These are phyloP conservation scores for Torulaspora quercuum DNA, from an alignment of 805 yeast genomes.

Conservation along the genomic window DNA sequence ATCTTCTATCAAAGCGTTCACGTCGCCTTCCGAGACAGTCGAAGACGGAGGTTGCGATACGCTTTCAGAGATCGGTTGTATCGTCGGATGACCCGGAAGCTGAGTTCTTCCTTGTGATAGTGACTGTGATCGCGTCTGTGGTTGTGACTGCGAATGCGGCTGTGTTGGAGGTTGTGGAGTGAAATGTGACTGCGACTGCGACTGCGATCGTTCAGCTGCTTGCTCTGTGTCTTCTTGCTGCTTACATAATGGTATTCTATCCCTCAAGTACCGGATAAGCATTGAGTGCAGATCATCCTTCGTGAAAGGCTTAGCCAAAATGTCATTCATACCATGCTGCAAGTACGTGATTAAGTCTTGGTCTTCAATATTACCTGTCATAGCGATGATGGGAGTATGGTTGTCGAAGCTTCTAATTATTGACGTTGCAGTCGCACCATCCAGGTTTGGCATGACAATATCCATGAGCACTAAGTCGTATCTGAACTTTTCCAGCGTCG, in stretches of 20 bases:
- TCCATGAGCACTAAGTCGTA: constrained; percentile 82
- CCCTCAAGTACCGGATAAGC: constrained; percentile 66
- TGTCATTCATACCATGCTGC: constrained; percentile 88
- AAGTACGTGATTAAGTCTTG: constrained; percentile 75
- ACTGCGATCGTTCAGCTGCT: constrained; percentile 3
- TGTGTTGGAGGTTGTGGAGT: constrained; percentile 7
- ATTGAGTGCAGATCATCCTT: constrained; percentile 79
- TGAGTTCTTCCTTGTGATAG: constrained; percentile 11
- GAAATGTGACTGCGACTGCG: constrained; percentile 12
- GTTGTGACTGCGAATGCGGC: constrained; percentile 10
- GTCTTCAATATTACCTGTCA: constrained; percentile 87
- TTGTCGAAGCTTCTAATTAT: constrained; percentile 81
- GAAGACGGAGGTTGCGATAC: constrained; percentile 14
- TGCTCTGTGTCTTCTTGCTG: constrained; percentile 19
- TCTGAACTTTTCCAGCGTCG: constrained; percentile 63
- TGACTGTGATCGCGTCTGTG: constrained; percentile 13
- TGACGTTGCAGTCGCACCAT: constrained; percentile 88
- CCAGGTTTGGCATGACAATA: constrained; percentile 83
- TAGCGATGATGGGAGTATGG: constrained; percentile 85
- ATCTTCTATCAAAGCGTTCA: constrained; percentile 15
- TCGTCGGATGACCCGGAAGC: constrained; percentile 9
- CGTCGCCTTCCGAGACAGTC: constrained; percentile 16
- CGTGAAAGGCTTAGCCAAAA: constrained; percentile 90
- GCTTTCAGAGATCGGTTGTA: constrained; percentile 10
- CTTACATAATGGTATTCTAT: constrained; percentile 41